Percentiles rank a stretch among this genome's conserved stretches.
phyloP scores from a whole-genome alignment of 495 filamentous ascomycete species.

The Trichoderma gamsii region DNA sequence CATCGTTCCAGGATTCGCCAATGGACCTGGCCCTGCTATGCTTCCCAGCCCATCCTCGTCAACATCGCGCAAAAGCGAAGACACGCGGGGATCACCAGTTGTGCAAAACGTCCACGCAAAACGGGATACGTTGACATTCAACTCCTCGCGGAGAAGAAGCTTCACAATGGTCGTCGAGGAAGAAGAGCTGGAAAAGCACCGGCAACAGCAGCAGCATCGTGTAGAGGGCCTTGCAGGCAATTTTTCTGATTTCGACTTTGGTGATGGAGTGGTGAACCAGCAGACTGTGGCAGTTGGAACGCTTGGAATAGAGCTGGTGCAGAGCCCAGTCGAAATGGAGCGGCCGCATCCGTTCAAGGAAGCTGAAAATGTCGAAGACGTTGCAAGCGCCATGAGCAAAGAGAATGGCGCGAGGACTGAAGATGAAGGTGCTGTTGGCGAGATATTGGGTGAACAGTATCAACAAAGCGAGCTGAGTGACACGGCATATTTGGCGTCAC shows the following conservation, averaged over 20 bases:
- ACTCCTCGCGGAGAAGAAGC: slow-evolving; percentile 31
- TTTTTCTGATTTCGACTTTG: slow-evolving; percentile 15
- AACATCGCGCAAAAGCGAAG: slow-evolving; percentile 24
- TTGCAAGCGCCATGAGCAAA: background rate
- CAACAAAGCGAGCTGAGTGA: background rate
- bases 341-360: background rate
- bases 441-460: background rate
- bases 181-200: slow-evolving; percentile 16
- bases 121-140: slow-evolving; percentile 37
- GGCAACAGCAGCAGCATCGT: slow-evolving; percentile 1
- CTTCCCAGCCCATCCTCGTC: slow-evolving; percentile 17
- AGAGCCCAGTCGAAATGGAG: slow-evolving; percentile 2
- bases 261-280: background rate
- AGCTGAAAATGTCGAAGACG: background rate
- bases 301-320: background rate
- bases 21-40: background rate
- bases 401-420: background rate
- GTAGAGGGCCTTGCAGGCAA: slow-evolving; percentile 12
- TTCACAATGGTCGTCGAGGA: slow-evolving; percentile 43
- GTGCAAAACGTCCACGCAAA: slow-evolving; percentile 38
- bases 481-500: background rate
- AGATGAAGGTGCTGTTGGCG: background rate
- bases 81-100: slow-evolving; percentile 26
- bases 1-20: background rate
- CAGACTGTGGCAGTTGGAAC: background rate